Evolutionary conservation across 1,139 yeast genomes (phyloP), one percentile per base, ranked within the genome.

Genomic region (Blastobotrys aristatus): DNA sequence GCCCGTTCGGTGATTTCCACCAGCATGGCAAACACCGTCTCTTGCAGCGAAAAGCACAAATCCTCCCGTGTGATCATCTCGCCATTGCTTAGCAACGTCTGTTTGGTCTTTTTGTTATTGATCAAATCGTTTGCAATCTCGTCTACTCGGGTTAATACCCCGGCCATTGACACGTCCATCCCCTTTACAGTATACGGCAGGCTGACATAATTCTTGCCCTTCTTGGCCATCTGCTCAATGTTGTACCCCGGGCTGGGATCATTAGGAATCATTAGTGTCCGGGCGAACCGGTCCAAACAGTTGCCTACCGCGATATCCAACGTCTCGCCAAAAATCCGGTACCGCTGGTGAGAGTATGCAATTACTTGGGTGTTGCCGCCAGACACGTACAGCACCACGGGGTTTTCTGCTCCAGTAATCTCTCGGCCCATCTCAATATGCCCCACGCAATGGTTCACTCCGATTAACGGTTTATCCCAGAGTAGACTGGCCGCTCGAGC

Each of bases 391-490:
- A 92, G 72, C 13, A 92, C 98, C 44, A 92, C 97, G 0, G 98
- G 98, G 61, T 94, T 90, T 22, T 76, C 76, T 0, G 98, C 97
- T 4, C 95, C 95, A 0, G 99, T 92, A 60, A 92, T 90, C 62
- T 92, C 98, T 53, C 99, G 71, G 2, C 99, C 99, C 99, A 92
- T 92, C 64, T 94, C 99, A 50, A 92, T 92, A 66, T 92, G 98
- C 0, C 98, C 99, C 22, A 92, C 81, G 67, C 99, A 92, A 65
- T 92, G 98, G 60, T 92, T 94, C 0, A 94, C 98, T 0, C 97
- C 98, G 4, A 92, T 84, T 33, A 92, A 65, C 0, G 98, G 98
- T 27, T 85, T 71, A 4, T 77, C 63, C 95, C 96, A 89, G 59
- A 92, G 63, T 56, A 84, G 80, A 17, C 92, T 73, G 41, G 90